Evolutionary conservation across 1,284 basidiomycete genomes (phyloP).

Genomic region (Cutaneotrichosporon sp.): DNA sequence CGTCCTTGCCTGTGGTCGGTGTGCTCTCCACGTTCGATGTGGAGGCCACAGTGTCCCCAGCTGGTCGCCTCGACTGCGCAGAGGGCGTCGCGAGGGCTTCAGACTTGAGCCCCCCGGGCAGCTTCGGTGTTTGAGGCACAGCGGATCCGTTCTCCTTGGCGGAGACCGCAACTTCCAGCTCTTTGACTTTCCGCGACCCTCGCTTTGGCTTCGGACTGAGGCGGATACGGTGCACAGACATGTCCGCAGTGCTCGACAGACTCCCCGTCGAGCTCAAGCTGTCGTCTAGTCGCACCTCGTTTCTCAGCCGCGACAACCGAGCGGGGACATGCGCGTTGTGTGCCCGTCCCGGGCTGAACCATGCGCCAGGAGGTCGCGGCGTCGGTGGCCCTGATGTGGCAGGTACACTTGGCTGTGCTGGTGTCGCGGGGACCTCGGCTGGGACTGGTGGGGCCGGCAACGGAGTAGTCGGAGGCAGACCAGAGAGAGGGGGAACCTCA

Average conservation of each 20-base stretch:
- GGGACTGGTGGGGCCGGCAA: neutral
- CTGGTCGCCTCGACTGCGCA: too few species aligned
- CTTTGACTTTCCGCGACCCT: neutral
- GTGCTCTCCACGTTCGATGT: neutral
- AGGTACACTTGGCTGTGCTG: neutral
- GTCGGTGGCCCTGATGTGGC: slow-evolving; percentile 9
- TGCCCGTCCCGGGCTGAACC: slow-evolving; percentile 8
- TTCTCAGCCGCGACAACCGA: slow-evolving; percentile 9
- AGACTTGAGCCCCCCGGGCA: too few species aligned
- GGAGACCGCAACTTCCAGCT: neutral
- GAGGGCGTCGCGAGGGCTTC: too few species aligned
- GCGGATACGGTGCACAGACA: neutral
- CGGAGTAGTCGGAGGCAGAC: neutral
- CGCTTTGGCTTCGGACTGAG: neutral
- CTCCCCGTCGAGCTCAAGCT: slow-evolving; percentile 7
- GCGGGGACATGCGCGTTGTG: slow-evolving; percentile 3
- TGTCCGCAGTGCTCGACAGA: slow-evolving; percentile 10
- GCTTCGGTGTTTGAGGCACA: neutral
- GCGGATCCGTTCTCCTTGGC: neutral
- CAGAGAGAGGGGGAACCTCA: neutral
- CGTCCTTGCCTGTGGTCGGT: neutral
- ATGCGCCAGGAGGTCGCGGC: slow-evolving; percentile 30
- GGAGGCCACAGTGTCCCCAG: too few species aligned
- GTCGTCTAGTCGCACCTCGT: slow-evolving; percentile 20
- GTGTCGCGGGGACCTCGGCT: neutral